A percentile compares a stretch with the other conserved stretches of the same genome.
phyloP scores from a whole-genome alignment of 208 protist genomes.

The Leishmania aethiopica region DNA sequence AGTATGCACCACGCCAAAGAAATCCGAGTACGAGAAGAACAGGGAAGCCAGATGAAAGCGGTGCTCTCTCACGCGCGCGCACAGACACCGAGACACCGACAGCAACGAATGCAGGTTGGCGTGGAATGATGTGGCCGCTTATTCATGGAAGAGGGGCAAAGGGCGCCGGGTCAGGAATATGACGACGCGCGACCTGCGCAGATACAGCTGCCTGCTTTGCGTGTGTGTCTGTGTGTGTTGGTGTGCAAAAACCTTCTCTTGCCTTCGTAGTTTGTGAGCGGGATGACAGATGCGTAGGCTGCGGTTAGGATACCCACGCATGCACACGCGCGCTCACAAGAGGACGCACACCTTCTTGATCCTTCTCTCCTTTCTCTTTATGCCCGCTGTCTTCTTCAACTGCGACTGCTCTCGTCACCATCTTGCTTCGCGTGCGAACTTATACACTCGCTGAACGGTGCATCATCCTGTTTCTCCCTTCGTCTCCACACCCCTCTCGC shows the following conservation, averaged over 20 bases:
- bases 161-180: neutral
- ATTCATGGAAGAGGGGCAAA: too few species aligned
- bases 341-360: constrained; percentile 1
- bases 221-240: neutral
- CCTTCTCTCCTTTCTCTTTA: neutral
- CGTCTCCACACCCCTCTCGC: neutral
- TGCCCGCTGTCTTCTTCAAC: neutral
- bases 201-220: too few species aligned
- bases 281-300: neutral
- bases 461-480: neutral
- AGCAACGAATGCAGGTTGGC: neutral
- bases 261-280: neutral
- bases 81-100: neutral
- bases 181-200: neutral
- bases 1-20: neutral
- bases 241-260: neutral
- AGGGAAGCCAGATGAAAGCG: neutral
- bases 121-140: too few species aligned
- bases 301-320: neutral
- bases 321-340: neutral
- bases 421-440: too few species aligned
- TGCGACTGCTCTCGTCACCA: neutral
- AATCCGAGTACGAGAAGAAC: neutral
- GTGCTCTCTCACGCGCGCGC: neutral
- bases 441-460: too few species aligned